Conservation (phyloP, 345 rosid genomes). For the Mangifera indica region DNA sequence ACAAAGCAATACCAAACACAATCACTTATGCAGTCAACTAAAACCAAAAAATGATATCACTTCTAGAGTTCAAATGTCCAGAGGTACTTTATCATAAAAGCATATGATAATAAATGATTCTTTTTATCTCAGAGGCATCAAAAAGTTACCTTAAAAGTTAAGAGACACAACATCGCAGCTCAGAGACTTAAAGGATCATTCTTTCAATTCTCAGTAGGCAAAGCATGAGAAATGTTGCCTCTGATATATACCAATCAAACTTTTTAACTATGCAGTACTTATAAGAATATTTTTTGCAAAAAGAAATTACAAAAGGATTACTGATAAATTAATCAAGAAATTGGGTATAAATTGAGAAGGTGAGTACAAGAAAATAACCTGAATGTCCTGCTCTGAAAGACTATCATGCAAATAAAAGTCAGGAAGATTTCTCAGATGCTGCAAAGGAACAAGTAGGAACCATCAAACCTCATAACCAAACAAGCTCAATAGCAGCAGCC, state of each 20-base stretch:
- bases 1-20: too few species aligned
- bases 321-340: background rate
- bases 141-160: background rate
- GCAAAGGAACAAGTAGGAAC: slow-evolving; percentile 23
- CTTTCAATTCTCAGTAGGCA: background rate
- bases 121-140: background rate
- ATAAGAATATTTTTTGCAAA: background rate
- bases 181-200: background rate
- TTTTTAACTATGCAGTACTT: background rate
- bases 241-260: background rate
- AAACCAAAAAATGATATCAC: background rate
- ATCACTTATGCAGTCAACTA: background rate
- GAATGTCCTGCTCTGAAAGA: slow-evolving; percentile 76
- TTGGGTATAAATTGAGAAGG: slow-evolving; percentile 11
- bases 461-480: slow-evolving; percentile 18
- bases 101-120: background rate
- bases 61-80: background rate
- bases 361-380: slow-evolving; percentile 36
- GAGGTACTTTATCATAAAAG: background rate
- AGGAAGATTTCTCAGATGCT: slow-evolving; percentile 71
- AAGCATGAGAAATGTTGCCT: background rate
- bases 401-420: slow-evolving; percentile 70
- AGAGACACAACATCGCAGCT: background rate
- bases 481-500: slow-evolving; percentile 2
- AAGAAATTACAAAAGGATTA: background rate